Percentiles rank a stretch among this genome's conserved stretches.
Conservation (phyloP, 2,329 filamentous ascomycete genomes). For the Botrytis cinerea region DNA sequence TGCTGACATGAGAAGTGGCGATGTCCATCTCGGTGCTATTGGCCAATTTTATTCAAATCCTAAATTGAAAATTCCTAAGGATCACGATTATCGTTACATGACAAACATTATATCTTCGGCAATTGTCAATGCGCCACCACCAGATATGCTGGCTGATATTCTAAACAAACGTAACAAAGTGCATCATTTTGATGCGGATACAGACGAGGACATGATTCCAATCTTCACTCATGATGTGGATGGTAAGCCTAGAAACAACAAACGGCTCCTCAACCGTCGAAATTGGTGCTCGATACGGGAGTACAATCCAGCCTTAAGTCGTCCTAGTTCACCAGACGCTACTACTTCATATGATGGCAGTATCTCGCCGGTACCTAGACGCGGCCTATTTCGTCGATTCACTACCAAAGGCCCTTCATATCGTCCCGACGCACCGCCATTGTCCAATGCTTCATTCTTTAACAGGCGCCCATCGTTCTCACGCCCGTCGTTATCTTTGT, state of each 20-base stretch:
- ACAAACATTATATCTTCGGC: conserved; percentile 92
- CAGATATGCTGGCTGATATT: conserved; percentile 84
- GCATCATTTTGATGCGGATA: conserved; percentile 71
- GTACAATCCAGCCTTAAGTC: conserved; percentile 77
- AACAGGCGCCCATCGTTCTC: conserved; percentile 49
- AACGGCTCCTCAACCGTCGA: conserved; percentile 79
- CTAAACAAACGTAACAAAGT: conserved; percentile 91
- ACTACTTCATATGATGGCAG: conserved; percentile 44
- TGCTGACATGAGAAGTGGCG: conserved; percentile 61
- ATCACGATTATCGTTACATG: conserved; percentile 95
- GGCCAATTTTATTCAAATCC: conserved; percentile 95
- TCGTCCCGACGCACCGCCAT: conserved; percentile 38
- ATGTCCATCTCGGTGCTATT: conserved; percentile 88
- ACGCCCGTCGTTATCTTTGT: conserved; percentile 33
- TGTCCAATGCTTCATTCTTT: conserved; percentile 37
- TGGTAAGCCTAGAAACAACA: conserved; percentile 87
- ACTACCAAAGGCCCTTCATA: conserved; percentile 41
- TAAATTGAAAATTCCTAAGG: conserved; percentile 76
- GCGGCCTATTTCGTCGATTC: conserved; percentile 39
- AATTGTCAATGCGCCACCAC: conserved; percentile 89
- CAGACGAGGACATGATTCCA: conserved; percentile 94
- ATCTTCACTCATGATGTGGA: conserved; percentile 90
- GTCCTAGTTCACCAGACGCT: conserved; percentile 64
- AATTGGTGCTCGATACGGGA: conserved; percentile 95
- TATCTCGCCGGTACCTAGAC: conserved; percentile 41